Evolutionary conservation across 2,329 filamentous ascomycete genomes (phyloP).

Genomic region (Exophiala alcalophila): DNA sequence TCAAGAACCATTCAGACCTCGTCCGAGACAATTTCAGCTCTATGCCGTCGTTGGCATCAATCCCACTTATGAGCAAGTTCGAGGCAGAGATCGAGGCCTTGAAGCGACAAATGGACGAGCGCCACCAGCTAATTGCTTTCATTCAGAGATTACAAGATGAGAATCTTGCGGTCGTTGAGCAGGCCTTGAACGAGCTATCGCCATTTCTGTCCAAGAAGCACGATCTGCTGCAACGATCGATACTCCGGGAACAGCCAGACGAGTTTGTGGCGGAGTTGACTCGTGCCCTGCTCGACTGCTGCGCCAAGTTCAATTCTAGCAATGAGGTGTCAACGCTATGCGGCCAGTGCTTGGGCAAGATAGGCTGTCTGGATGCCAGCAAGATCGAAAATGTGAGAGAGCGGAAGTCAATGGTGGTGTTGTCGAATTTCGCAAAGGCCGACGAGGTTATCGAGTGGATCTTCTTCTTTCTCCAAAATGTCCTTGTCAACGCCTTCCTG

Average conservation of each 20-base stretch:
- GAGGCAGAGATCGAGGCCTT: constrained; percentile 64
- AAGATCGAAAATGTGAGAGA: constrained; percentile 76
- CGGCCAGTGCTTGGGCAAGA: constrained; percentile 77
- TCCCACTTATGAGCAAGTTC: constrained; percentile 66
- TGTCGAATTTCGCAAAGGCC: constrained; percentile 77
- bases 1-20: constrained; percentile 60
- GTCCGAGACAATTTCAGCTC: constrained; percentile 67
- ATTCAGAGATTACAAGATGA: constrained; percentile 74
- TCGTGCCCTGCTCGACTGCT: constrained; percentile 79
- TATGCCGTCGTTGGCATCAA: constrained; percentile 72
- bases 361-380: constrained; percentile 90
- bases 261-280: constrained; percentile 67
- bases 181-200: constrained; percentile 74
- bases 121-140: constrained; percentile 68
- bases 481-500: constrained; percentile 86
- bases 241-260: constrained; percentile 80
- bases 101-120: constrained; percentile 63
- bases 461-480: constrained; percentile 77
- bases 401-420: constrained; percentile 77
- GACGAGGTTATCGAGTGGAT: constrained; percentile 83
- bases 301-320: constrained; percentile 71
- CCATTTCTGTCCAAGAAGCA: constrained; percentile 72
- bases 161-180: constrained; percentile 78
- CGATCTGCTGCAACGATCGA: constrained; percentile 72
- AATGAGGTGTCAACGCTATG: constrained; percentile 69